Evolutionary conservation across 306 rosid species (phyloP).

Genomic region (Potentilla sterilis): DNA sequence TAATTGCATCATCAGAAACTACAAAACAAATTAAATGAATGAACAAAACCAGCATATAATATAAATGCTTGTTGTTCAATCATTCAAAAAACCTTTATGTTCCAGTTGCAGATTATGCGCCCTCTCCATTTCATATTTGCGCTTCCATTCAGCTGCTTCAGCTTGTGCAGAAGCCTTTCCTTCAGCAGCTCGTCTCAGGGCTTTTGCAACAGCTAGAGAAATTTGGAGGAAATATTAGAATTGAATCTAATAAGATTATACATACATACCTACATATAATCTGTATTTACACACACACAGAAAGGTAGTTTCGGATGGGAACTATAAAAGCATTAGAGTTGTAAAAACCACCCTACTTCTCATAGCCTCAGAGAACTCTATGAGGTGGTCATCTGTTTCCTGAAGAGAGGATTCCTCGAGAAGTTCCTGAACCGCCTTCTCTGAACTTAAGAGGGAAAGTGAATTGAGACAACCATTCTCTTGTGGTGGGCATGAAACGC

Average conservation of each 20-base stretch:
- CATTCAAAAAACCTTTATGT: constrained; percentile 47
- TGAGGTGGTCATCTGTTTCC: constrained; percentile 82
- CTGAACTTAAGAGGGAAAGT: constrained; percentile 58
- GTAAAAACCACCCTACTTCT: constrained; percentile 64
- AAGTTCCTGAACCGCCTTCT: constrained; percentile 78
- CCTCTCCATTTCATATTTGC: constrained; percentile 87
- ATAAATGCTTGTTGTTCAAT: constrained; percentile 12
- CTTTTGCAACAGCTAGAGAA: constrained; percentile 85
- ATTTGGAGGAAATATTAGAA: constrained; percentile 43
- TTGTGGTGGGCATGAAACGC: constrained; percentile 43
- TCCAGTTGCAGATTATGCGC: constrained; percentile 58
- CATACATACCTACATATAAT: constrained; percentile 9
- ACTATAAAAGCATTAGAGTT: not conserved
- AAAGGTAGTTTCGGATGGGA: constrained; percentile 22
- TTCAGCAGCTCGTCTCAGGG: constrained; percentile 84
- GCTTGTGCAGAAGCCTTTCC: constrained; percentile 94
- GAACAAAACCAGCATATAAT: constrained; percentile 4
- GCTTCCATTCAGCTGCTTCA: constrained; percentile 98
- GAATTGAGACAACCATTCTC: constrained; percentile 69
- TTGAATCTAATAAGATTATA: constrained; percentile 18
- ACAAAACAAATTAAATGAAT: not conserved
- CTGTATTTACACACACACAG: not conserved
- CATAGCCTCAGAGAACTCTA: constrained; percentile 95
- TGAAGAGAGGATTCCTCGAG: constrained; percentile 58
- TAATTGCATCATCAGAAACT: constrained; percentile 7